phyloP scores from a whole-genome alignment of 768 basidiomycete genomes.

The Boletus sp. region DNA sequence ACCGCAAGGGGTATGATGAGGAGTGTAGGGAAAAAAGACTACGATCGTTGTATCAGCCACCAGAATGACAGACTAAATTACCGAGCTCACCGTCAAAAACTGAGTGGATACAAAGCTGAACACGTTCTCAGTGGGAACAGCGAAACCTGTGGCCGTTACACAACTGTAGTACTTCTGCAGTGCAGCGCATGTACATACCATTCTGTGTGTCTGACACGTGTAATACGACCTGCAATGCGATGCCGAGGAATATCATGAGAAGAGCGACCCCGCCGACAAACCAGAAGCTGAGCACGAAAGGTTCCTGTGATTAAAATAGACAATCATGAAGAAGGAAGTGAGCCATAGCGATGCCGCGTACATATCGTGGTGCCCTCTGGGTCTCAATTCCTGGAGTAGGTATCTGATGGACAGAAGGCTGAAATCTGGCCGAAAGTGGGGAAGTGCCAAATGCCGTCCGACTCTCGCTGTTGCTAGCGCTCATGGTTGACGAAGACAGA shows the following conservation, averaged over 20 bases:
- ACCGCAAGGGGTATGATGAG: slow-evolving; percentile 48
- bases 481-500: slow-evolving; percentile 5
- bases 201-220: slow-evolving; percentile 14
- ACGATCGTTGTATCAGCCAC: not conserved
- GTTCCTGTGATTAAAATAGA: slow-evolving; percentile 20
- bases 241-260: slow-evolving; percentile 37
- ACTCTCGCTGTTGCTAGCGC: not conserved
- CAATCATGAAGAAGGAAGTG: not conserved
- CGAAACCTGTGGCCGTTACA: slow-evolving; percentile 43
- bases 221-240: slow-evolving; percentile 12
- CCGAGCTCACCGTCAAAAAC: slow-evolving; percentile 41
- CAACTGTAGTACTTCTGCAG: not conserved
- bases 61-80: not conserved
- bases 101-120: slow-evolving; percentile 47
- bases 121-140: slow-evolving; percentile 46
- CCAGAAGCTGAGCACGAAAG: slow-evolving; percentile 35
- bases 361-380: slow-evolving; percentile 41
- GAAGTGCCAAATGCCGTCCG: not conserved
- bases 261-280: slow-evolving; percentile 39
- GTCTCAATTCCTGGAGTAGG: slow-evolving; percentile 38
- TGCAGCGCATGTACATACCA: slow-evolving; percentile 7
- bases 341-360: slow-evolving; percentile 22
- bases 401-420: slow-evolving; percentile 47
- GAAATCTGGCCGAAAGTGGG: slow-evolving; percentile 35
- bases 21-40: slow-evolving; percentile 61